These are phyloP conservation scores for Vanderwaltozyma yarrowii DNA, from an alignment of 805 yeast species.

Conservation along the genomic window DNA sequence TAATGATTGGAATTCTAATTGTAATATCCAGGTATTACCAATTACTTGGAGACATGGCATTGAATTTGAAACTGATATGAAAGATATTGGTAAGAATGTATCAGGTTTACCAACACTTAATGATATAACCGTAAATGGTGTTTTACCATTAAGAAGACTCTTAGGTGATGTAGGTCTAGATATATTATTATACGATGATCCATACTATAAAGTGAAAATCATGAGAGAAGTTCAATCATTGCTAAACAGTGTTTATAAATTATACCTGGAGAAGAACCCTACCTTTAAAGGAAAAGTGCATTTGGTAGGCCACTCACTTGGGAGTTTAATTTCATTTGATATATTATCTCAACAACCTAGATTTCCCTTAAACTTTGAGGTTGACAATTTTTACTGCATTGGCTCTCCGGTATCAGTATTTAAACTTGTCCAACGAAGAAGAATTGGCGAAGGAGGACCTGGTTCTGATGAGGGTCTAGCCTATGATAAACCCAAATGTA, in stretches of 20 bases:
- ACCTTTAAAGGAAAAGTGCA: slow-evolving; percentile 72
- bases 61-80: slow-evolving; percentile 42
- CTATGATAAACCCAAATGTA: slow-evolving; percentile 38
- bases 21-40: slow-evolving; percentile 75
- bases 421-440: slow-evolving; percentile 57
- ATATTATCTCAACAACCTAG: slow-evolving; percentile 44
- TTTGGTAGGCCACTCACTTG: slow-evolving; percentile 83
- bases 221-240: slow-evolving; percentile 49
- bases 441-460: slow-evolving; percentile 29
- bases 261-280: slow-evolving; percentile 56
- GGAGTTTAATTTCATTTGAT: slow-evolving; percentile 78
- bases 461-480: no score
- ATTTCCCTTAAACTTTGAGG: slow-evolving; percentile 50
- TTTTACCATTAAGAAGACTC: slow-evolving; percentile 63
- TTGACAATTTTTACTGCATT: slow-evolving; percentile 63
- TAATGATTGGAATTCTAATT: slow-evolving; percentile 38
- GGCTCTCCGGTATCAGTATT: slow-evolving; percentile 92
- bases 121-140: slow-evolving; percentile 69
- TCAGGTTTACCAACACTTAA: slow-evolving; percentile 48
- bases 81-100: slow-evolving; percentile 33
- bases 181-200: slow-evolving; percentile 69
- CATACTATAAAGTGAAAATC: slow-evolving; percentile 52
- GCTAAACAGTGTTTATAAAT: slow-evolving; percentile 50
- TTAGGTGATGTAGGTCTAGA: slow-evolving; percentile 85
- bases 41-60: slow-evolving; percentile 83